Base-by-base conservation (phyloP, 2,329 filamentous ascomycete genomes). In the Penicillium sp. region DNA sequence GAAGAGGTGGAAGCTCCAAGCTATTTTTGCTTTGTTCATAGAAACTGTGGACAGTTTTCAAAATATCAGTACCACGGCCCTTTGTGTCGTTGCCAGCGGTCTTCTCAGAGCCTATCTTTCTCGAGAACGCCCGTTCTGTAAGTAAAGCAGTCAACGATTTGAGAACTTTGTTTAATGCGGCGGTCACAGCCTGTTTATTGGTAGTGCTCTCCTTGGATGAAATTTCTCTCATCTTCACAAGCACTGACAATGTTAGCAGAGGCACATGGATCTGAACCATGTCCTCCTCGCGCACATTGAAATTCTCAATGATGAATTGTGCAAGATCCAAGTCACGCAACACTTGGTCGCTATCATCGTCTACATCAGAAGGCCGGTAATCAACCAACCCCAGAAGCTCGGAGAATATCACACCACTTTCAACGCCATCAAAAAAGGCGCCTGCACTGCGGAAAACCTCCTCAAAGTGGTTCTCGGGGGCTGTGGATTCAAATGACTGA, bases 351-450 rank as follows among this genome's bases (percentile, higher is more conserved):
- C 77, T 75, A 4, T 71, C 65, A 34, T 70, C 68, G 33, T 70
- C 77, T n/a, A 84, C 79, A 65, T 86, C 81, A 1, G 81, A 81
- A 27, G 75, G 55, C 46, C 78, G 72, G 19, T 78, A 76, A 33
- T 78, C 75, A 58, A 94, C 78, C 41, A 94, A 81, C 13, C 84
- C 79, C 55, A 91, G 78, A 55, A 96, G 81, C 70, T 96, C 91
- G 47, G 88, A 87, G 80, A 95, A 99, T 46, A 99, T 96, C 21
- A 97, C 80, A 8, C 90, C 89, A 67, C 92, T 96, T 75, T 99
- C 94, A 39, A 97, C 93, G 5, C 93, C 93, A 70, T 99, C 94
- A 65, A 99, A 99, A 76, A 99, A 99, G 40, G 94, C 88, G 70
- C 90, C 96, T 5, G 93, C 94, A 70, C 93, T 97, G 64, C 91